Percentiles rank a stretch among this genome's conserved stretches.
Evolutionary conservation across 2,329 filamentous ascomycete species (phyloP).

Genomic region (Kalaharituber pfeilii): DNA sequence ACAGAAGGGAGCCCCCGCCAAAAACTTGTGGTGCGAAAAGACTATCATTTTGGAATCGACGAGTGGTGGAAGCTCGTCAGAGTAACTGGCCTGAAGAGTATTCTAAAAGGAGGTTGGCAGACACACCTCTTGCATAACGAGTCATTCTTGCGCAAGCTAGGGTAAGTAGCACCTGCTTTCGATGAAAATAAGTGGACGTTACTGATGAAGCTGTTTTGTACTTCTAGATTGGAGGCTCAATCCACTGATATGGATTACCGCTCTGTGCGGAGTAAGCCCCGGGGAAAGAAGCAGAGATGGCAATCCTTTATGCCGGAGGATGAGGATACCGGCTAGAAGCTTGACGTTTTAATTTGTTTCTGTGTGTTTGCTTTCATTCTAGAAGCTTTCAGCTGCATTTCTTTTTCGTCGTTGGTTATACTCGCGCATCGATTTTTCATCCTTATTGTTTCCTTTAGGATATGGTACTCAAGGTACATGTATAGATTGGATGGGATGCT

Average conservation of each 20-base stretch:
- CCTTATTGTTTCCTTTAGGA: not conserved
- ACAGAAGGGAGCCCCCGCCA: conserved; percentile 43
- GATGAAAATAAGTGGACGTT: not conserved
- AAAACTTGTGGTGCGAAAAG: conserved; percentile 71
- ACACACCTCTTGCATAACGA: not conserved
- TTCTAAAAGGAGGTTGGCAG: not conserved
- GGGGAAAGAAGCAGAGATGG: not conserved
- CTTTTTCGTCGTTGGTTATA: no score
- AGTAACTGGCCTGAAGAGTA: conserved; percentile 72
- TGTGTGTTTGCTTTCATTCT: not conserved
- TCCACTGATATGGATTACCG: not conserved
- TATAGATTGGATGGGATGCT: not conserved
- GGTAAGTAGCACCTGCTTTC: not conserved
- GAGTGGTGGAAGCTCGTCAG: conserved; percentile 91
- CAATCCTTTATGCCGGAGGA: not conserved
- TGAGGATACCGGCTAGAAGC: not conserved
- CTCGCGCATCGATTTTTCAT: no score
- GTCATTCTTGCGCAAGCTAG: not conserved
- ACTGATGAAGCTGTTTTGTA: not conserved
- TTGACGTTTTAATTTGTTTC: not conserved
- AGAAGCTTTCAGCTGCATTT: not conserved
- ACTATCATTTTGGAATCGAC: conserved; percentile 93
- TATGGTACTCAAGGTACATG: not conserved
- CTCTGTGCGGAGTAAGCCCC: not conserved
- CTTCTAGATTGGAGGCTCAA: not conserved